Conservation (phyloP, 1,284 basidiomycete species). For the Leucoagaricus sp. region DNA sequence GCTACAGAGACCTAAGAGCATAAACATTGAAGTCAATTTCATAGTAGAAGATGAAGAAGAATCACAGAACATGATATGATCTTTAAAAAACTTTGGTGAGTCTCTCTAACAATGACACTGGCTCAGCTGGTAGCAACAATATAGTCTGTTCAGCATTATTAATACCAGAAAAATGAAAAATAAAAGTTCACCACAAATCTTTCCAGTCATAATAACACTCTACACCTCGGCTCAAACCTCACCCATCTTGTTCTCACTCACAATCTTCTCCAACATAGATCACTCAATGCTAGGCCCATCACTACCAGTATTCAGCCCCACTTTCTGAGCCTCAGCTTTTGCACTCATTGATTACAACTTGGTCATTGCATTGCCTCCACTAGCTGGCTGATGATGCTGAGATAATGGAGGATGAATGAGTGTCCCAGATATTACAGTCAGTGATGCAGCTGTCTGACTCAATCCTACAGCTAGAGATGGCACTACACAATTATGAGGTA, state of each 20-base stretch:
- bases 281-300: conserved; percentile 54
- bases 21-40: conserved; percentile 39
- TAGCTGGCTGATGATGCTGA: conserved; percentile 36
- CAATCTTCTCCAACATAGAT: conserved; percentile 81
- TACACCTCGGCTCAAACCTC: conserved; percentile 80
- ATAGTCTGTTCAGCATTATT: conserved; percentile 56
- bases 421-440: conserved; percentile 50
- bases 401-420: conserved; percentile 41
- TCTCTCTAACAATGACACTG: conserved; percentile 42
- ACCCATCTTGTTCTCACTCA: conserved; percentile 55
- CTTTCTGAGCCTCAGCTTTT: conserved; percentile 76
- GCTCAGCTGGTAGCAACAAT: conserved; percentile 73
- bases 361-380: conserved; percentile 55
- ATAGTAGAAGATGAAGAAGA: conserved; percentile 15
- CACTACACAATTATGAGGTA: conserved; percentile 46
- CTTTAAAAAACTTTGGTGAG: conserved; percentile 78
- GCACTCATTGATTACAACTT: conserved; percentile 79
- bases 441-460: conserved; percentile 13
- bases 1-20: conserved; percentile 81
- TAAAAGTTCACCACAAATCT: conserved; percentile 61
- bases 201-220: conserved; percentile 63
- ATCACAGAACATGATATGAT: conserved; percentile 73
- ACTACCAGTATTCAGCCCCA: conserved; percentile 70
- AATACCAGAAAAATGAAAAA: not conserved
- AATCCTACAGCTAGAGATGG: not conserved